Evolutionary conservation across 2,329 filamentous ascomycete species (phyloP).

Genomic region (Bipolaris bicolor): DNA sequence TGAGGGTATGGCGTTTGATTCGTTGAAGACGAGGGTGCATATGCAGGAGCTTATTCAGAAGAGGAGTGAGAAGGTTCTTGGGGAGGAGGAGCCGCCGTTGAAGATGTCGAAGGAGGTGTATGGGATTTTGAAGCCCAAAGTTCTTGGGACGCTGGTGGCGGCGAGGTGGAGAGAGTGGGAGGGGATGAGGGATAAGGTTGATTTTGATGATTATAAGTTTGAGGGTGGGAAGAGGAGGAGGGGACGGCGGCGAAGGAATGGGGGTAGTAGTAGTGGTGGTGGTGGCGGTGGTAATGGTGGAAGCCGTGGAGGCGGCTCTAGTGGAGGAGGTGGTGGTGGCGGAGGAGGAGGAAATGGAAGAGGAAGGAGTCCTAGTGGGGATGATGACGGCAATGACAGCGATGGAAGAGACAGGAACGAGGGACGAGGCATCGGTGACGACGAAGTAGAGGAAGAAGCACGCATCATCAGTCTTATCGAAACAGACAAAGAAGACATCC

Average conservation of each 20-base stretch:
- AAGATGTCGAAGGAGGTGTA: background rate
- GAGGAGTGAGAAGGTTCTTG: background rate
- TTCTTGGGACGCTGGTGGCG: background rate
- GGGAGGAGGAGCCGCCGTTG: background rate
- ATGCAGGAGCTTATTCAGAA: slow-evolving; percentile 1
- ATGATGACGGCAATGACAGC: background rate
- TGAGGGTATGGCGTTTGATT: background rate
- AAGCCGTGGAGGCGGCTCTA: background rate
- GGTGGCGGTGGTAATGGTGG: background rate
- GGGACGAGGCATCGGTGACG: too few relatives aligned
- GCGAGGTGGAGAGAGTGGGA: background rate
- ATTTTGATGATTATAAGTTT: background rate
- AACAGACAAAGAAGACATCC: slow-evolving; percentile 1
- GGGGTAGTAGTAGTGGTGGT: background rate
- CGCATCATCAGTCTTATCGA: background rate
- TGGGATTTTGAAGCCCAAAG: background rate
- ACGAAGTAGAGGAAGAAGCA: too few relatives aligned
- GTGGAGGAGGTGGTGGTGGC: background rate
- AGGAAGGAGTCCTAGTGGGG: background rate
- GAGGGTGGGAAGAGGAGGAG: background rate
- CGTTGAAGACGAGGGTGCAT: background rate
- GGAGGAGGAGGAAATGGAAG: background rate
- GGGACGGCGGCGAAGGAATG: background rate
- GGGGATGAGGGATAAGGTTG: background rate
- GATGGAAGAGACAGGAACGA: background rate